Evolutionary conservation across 768 basidiomycete genomes (phyloP), one percentile per base, ranked within the genome.

Genomic region (Lentinus tigrinus): DNA sequence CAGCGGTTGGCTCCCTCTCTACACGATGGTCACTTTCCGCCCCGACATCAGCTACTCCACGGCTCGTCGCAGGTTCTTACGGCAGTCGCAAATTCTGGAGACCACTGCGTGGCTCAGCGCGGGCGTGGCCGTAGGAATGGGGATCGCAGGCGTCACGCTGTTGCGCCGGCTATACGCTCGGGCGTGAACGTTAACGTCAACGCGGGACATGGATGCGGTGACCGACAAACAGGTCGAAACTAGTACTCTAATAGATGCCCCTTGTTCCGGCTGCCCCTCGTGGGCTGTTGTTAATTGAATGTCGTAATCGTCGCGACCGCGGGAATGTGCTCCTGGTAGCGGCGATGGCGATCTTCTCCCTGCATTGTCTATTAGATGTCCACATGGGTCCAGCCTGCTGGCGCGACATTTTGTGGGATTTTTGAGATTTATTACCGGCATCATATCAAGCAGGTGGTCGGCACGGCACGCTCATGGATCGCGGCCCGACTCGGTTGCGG

Each of bases 1-100:
- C 43, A 70, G 71, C 62, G 94, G 92, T 37, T 98, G 95, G 95
- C 81, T 95, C 51, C 91, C 93, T 56, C 79, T 96, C 49, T 99
- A 99, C 73, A 93, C 93, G 34, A 97, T 98, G 95, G 89, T 97
- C 63, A 98, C 96, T 43, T 99, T 99, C 77, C 84, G 96, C 40
- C 93, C 94, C 50, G 96, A 98, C 73, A 85, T 99, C 66, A 88
- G 87, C 70, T 99, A 99, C 70, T 85, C 87, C 55, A 85, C 85
- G 49, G 95, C 88, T 21, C 82, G 83, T 70, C 79, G 77, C 69
- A 87, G 85, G 72, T 88, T 88, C 56, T 77, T 73, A 59, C 75
- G 79, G 69, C 96, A 99, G 75, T 76, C 81, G n/a, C 72, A 69
- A 28, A 78, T 91, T 52, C 75, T 98, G 60, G 71, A 75, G 51